Evolutionary conservation across 164 flowering plant species (phyloP), one percentile per base, ranked within the genome.

Genomic region (Houttuynia cordata): DNA sequence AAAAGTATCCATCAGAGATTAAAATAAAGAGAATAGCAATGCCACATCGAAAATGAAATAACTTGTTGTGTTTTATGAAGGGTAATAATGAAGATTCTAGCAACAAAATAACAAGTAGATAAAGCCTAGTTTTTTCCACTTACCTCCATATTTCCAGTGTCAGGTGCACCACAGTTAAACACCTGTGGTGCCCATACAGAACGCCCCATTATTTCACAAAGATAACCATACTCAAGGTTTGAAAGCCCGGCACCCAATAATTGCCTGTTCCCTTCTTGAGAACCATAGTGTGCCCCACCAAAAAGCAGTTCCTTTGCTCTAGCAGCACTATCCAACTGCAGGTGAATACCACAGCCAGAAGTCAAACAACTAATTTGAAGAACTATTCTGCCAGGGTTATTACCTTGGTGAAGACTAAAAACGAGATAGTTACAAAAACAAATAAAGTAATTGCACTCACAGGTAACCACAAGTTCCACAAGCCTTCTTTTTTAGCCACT

Each of bases 61-160:
- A n/a, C 6, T 30, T 30, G 37, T 30, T 30, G 37, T 30, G n/a
- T n/a, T n/a, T n/a, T n/a, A n/a, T 45, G 12, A 12, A 14, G 17
- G 17, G 17, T 2, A 45, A 45, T 3, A 45, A 45, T 17, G 17
- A 45, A 45, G 49, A 10, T 17, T 17, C 17, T 45, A 45, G 49
- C 49, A 23, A 24, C 17, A 54, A 52, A 54, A 54, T 24, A 54
- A 54, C 21, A 24, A 54, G 57, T 24, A 24, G 49, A 45, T 17
- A 45, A 45, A 45, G 49, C 14, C 0, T 17, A 45, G 17, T 12
- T 10, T 45, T 45, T 45, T 45, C 49, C 14, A 7, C 3, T 72
- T 81, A 90, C 99, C 97, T 93, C 99, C 97, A 93, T 93, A 76
- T 93, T 93, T 71, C 99, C 99, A 55, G 99, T 93, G 73, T 93